These are phyloP conservation scores for Diaporthe sp. DNA, from an alignment of 2,329 filamentous ascomycete genomes.

Conservation along the genomic window DNA sequence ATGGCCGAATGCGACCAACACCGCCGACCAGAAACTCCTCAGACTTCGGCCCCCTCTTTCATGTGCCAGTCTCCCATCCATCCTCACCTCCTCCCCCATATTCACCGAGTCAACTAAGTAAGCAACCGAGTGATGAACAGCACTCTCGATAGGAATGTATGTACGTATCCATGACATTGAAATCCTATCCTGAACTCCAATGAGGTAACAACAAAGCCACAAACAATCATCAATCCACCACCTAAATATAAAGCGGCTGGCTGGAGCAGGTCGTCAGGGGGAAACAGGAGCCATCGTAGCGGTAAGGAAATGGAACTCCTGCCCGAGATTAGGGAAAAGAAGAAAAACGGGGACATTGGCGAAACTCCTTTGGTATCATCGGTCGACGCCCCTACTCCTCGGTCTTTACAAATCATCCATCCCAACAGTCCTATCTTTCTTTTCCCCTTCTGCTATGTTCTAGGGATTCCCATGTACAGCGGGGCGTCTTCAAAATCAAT, in stretches of 20 bases:
- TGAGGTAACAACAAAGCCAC: not conserved
- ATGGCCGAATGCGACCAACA: not conserved
- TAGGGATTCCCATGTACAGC: slow-evolving; percentile 8
- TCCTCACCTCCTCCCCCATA: too few relatives aligned
- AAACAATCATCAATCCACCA: slow-evolving; percentile 20
- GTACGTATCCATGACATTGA: slow-evolving; percentile 21
- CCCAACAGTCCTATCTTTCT: not conserved
- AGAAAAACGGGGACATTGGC: not conserved
- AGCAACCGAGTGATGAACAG: not conserved
- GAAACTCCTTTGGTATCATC: slow-evolving; percentile 38
- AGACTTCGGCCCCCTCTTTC: not conserved
- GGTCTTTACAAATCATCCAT: slow-evolving; percentile 31
- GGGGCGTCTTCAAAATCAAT: not conserved
- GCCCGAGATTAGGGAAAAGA: not conserved
- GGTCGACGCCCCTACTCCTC: slow-evolving; percentile 32
- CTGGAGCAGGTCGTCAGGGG: not conserved
- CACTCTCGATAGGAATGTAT: not conserved
- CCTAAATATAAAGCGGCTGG: slow-evolving; percentile 20
- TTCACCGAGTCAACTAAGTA: not conserved
- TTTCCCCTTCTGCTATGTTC: not conserved
- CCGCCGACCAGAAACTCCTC: not conserved
- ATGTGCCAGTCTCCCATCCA: not conserved
- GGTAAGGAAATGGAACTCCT: not conserved
- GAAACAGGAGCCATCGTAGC: slow-evolving; percentile 44
- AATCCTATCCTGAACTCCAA: slow-evolving; percentile 32